These are phyloP conservation scores for Neofusicoccum cordaticola DNA, from an alignment of 2,329 filamentous ascomycete genomes.

Conservation along the genomic window DNA sequence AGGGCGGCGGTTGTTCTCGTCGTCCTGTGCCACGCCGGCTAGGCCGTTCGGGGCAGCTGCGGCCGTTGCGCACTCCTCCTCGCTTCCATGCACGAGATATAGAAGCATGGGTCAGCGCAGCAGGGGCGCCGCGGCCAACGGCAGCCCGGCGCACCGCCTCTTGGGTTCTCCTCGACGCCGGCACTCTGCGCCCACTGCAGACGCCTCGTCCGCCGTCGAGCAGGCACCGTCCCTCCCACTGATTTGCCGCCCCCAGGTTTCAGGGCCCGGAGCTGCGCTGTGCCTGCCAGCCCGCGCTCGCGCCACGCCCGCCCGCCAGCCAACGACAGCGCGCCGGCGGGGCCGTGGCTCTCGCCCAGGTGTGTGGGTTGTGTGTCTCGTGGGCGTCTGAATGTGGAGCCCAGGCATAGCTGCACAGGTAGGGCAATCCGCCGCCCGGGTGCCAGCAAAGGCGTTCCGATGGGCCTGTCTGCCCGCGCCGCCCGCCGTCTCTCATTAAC, in stretches of 20 bases:
- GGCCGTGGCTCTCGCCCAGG: background rate
- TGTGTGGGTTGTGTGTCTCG: background rate
- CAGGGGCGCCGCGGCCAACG: too few relatives aligned
- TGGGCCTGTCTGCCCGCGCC: background rate
- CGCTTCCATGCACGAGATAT: slow-evolving; percentile 15
- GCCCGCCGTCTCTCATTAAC: background rate
- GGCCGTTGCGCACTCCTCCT: background rate
- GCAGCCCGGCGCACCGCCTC: too few relatives aligned
- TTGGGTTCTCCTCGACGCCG: too few relatives aligned
- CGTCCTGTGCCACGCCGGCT: background rate
- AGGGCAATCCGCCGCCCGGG: background rate
- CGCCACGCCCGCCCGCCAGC: background rate
- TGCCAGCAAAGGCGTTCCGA: background rate
- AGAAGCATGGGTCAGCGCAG: background rate
- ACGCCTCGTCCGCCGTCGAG: background rate
- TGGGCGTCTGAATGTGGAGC: background rate
- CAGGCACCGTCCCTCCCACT: too few relatives aligned
- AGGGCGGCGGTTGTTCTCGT: background rate
- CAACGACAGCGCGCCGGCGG: background rate
- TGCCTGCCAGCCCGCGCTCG: background rate
- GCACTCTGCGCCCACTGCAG: background rate
- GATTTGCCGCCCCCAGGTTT: slow-evolving; percentile 1
- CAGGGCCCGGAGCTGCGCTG: background rate
- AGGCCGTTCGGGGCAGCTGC: slow-evolving; percentile 6
- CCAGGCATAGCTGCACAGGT: background rate